Percentiles rank a stretch among this genome's conserved stretches.
Conservation (phyloP, 1,284 basidiomycete species). For the Acaromyces ingoldii region DNA sequence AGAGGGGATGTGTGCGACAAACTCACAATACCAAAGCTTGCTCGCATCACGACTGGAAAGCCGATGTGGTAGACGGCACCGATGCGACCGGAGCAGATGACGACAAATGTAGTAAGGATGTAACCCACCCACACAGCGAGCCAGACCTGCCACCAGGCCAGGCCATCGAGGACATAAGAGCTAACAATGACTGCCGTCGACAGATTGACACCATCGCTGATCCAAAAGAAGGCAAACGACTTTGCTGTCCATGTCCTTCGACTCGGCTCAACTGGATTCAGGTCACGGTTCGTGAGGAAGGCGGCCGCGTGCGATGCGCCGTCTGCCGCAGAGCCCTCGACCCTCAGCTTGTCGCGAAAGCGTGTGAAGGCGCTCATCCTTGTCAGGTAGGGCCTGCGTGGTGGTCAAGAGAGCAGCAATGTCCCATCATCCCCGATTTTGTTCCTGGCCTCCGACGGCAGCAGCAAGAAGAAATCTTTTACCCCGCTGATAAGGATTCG, state of each 20-base stretch:
- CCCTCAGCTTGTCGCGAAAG: too few species aligned
- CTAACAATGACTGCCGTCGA: conserved; percentile 32
- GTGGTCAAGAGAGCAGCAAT: too few species aligned
- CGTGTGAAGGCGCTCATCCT: too few species aligned
- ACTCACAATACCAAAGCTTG: conserved; percentile 67
- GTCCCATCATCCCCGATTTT: too few species aligned
- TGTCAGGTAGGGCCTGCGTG: too few species aligned
- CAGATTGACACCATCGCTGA: conserved; percentile 42
- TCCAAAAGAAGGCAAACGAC: conserved; percentile 42
- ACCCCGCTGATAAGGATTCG: too few species aligned
- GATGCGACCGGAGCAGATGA: conserved; percentile 73
- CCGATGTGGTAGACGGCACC: conserved; percentile 60
- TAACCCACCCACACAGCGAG: conserved; percentile 60
- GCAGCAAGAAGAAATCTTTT: too few species aligned
- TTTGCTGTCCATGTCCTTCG: conserved; percentile 29
- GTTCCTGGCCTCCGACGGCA: too few species aligned
- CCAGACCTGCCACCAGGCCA: conserved; percentile 40
- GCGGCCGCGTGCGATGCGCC: not conserved
- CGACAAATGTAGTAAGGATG: conserved; percentile 65
- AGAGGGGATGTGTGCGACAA: too few species aligned
- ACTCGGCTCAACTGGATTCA: conserved; percentile 32
- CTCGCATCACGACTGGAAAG: conserved; percentile 72
- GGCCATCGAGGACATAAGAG: conserved; percentile 20
- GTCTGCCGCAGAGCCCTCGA: not conserved
- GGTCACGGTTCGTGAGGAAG: conserved; percentile 33